Conservation (phyloP, 1,139 yeast genomes). For the Candida glucosophila region DNA sequence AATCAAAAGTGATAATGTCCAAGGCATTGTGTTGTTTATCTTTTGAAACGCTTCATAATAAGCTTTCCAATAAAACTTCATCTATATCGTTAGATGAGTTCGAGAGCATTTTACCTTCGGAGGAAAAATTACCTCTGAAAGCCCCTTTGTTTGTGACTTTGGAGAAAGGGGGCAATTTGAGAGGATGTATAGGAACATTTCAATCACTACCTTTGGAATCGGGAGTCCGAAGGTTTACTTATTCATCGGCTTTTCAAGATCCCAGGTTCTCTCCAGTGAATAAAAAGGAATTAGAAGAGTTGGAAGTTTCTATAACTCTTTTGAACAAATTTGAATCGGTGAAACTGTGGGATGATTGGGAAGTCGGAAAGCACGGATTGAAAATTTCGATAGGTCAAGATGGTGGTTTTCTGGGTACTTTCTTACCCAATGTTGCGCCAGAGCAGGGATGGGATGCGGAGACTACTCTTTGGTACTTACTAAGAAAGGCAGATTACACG, state of each 20-base stretch:
- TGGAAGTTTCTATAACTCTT: slow-evolving; percentile 51
- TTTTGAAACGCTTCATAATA: slow-evolving; percentile 23
- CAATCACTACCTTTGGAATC: slow-evolving; percentile 30
- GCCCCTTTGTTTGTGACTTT: slow-evolving; percentile 77
- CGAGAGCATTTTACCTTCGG: slow-evolving; percentile 8
- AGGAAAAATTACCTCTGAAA: slow-evolving; percentile 33
- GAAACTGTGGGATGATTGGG: slow-evolving; percentile 59
- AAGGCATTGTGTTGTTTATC: slow-evolving; percentile 33
- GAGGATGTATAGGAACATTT: slow-evolving; percentile 96
- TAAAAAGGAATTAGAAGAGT: slow-evolving; percentile 40
- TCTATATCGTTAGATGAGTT: slow-evolving; percentile 10
- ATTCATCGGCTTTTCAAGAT: slow-evolving; percentile 68
- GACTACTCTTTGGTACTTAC: slow-evolving; percentile 62
- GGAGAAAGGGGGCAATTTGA: slow-evolving; percentile 49
- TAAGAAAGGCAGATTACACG: slow-evolving; percentile 55
- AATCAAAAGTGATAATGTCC: slow-evolving; percentile 11
- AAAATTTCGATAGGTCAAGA: slow-evolving; percentile 39
- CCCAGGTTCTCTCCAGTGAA: slow-evolving; percentile 66
- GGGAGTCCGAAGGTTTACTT: slow-evolving; percentile 58
- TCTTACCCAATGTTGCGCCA: slow-evolving; percentile 82
- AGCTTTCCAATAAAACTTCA: slow-evolving; percentile 10
- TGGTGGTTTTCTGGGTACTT: slow-evolving; percentile 59
- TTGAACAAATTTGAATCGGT: slow-evolving; percentile 52
- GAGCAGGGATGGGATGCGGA: slow-evolving; percentile 80
- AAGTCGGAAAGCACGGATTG: slow-evolving; percentile 75